Conservation (phyloP, 2,329 filamentous ascomycete genomes). For the Talaromyces sp. region DNA sequence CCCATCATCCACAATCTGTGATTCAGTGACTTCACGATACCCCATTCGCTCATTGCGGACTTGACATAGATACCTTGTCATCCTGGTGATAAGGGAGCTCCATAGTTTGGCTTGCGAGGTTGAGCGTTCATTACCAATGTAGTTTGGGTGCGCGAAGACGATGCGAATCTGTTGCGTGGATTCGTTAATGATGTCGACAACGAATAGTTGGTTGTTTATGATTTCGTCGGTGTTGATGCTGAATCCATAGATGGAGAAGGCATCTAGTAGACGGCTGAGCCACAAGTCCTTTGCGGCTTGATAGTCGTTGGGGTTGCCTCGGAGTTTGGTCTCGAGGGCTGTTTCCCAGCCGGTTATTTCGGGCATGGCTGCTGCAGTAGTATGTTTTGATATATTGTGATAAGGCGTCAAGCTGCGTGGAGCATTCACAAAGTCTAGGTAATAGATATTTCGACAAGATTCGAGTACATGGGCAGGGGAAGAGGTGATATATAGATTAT, state of each 20-base stretch:
- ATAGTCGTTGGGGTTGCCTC: background rate
- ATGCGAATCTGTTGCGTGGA: background rate
- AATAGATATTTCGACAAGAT: background rate
- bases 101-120: background rate
- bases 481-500: background rate
- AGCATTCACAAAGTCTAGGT: background rate
- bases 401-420: background rate
- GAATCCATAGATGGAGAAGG: background rate
- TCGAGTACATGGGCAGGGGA: background rate
- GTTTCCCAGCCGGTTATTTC: background rate
- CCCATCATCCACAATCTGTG: background rate
- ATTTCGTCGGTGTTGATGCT: slow-evolving; percentile 3
- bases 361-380: background rate
- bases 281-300: background rate
- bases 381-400: background rate
- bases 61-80: background rate
- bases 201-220: background rate
- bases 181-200: background rate
- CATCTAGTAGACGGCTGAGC: background rate
- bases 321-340: background rate
- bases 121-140: background rate
- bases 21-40: background rate
- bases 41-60: background rate
- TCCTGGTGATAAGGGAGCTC: background rate
- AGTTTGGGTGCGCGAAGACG: background rate